Percentiles rank a stretch among this genome's conserved stretches.
Evolutionary conservation across 768 basidiomycete genomes (phyloP).

Genomic region (Kwoniella dendrophila): DNA sequence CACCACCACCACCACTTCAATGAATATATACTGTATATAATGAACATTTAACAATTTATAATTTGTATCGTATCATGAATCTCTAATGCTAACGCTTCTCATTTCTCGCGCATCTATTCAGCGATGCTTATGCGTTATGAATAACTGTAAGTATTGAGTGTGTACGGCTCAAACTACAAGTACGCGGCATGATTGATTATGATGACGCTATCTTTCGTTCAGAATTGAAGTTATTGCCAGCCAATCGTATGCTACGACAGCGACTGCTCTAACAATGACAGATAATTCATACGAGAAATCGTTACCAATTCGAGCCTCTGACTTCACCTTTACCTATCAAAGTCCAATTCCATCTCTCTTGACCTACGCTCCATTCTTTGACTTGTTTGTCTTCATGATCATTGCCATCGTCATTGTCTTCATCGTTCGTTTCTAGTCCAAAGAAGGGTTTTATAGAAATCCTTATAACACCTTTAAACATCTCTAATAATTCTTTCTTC

Average conservation of each 20-base stretch:
- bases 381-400: conserved; percentile 18
- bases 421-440: conserved; percentile 23
- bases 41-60: background rate
- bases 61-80: background rate
- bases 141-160: too few species aligned
- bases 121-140: too few species aligned
- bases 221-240: too few species aligned
- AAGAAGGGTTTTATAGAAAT: conserved; percentile 71
- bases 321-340: conserved; percentile 40
- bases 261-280: too few species aligned
- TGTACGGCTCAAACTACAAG: too few species aligned
- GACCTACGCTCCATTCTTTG: conserved; percentile 31
- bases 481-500: conserved; percentile 74
- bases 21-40: background rate
- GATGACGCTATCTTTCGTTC: too few species aligned
- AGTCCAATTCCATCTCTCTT: conserved; percentile 39
- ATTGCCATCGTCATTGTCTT: conserved; percentile 20
- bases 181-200: too few species aligned
- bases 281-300: background rate
- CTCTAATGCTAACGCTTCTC: too few species aligned
- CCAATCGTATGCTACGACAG: too few species aligned
- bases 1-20: too few species aligned
- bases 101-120: too few species aligned
- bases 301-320: conserved; percentile 21
- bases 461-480: conserved; percentile 72